Conservation (phyloP, 768 basidiomycete genomes). For the Tricholoma furcatifolium region DNA sequence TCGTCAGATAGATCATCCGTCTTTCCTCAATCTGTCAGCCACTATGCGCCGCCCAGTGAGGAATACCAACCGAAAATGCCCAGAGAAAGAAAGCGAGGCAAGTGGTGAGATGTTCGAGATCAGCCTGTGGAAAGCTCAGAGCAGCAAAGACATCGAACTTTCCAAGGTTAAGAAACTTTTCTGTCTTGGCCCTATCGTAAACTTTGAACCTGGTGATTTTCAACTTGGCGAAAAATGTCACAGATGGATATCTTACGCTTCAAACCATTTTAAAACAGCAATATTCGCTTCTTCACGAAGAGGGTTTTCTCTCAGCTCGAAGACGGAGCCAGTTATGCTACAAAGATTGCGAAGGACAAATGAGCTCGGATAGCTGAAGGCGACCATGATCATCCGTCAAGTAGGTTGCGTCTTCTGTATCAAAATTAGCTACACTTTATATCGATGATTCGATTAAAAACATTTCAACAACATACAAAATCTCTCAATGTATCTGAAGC, state of each 20-base stretch:
- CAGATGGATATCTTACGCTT: not conserved
- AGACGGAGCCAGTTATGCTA: conserved; percentile 7
- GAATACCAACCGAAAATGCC: conserved; percentile 22
- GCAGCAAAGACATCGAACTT: conserved; percentile 20
- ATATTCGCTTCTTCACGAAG: conserved; percentile 1
- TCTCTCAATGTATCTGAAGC: too few species aligned
- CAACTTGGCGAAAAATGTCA: not conserved
- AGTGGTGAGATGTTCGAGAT: conserved; percentile 20
- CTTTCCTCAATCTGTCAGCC: conserved; percentile 1
- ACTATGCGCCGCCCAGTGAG: not conserved
- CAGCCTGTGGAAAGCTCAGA: conserved; percentile 20
- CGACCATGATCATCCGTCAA: too few species aligned
- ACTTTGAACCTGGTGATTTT: conserved; percentile 2
- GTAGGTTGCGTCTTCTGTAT: too few species aligned
- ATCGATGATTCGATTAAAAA: too few species aligned
- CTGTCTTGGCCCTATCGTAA: conserved; percentile 5
- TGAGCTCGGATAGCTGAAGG: conserved; percentile 4
- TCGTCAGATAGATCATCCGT: conserved; percentile 26
- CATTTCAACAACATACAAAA: too few species aligned
- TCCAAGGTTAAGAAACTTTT: conserved; percentile 15
- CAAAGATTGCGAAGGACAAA: conserved; percentile 9
- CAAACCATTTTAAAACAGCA: conserved; percentile 9
- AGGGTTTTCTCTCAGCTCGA: conserved; percentile 11
- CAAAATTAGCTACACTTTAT: too few species aligned
- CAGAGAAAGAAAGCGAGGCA: conserved; percentile 24